Base-by-base conservation (phyloP, 2,329 filamentous ascomycete genomes). In the Xylaria sp. region DNA sequence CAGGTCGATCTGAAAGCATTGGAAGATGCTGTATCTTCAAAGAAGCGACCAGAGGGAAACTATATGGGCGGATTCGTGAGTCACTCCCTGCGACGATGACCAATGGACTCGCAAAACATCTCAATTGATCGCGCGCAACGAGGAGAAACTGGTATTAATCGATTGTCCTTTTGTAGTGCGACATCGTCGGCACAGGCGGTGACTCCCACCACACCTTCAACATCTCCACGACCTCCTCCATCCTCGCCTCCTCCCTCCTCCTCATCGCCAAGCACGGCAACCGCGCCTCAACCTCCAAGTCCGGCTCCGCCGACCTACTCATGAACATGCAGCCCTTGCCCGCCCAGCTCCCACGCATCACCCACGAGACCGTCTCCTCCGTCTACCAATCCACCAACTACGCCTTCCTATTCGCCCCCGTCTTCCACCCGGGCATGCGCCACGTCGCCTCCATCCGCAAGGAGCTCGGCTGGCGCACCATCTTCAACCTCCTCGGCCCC, bases 121-220 rank as follows among this genome's bases (percentile, higher is more conserved):
- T 2, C 4, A 48, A 42, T 46, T n/a, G 42, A 46, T n/a, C 9
- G 19, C 37, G 37, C 37, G 37, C 37, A 34, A 9, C 5, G 16
- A 16, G 5, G 9, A 49, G 30, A 44, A 18, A 19, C 39, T 16
- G 54, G 11, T 51, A 34, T 51, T 51, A 59, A 30, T 56, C 42
- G 51, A 60, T 13, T 19, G 30, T 34, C 19, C 23, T 30, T 19
- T 16, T 52, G 50, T 61, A 85, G 79, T 86, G 92, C 73, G 94
- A 99, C 74, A 97, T 99, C 73, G 94, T 99, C 60, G 94, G 94
- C 67, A 99, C 94, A 6, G 94, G 94, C 66, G 94, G 94, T 71
- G 94, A 99, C 78, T 88, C 89, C 18, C 92, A 97, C 80, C 91
- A 96, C 75, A 99, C 94, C 39, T 99, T 96, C 85, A 99, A 99